A percentile compares a stretch with the other conserved stretches of the same genome.
Conservation (phyloP, 192 early-diverging fungal species). For the Pilobolus umbonatus region DNA sequence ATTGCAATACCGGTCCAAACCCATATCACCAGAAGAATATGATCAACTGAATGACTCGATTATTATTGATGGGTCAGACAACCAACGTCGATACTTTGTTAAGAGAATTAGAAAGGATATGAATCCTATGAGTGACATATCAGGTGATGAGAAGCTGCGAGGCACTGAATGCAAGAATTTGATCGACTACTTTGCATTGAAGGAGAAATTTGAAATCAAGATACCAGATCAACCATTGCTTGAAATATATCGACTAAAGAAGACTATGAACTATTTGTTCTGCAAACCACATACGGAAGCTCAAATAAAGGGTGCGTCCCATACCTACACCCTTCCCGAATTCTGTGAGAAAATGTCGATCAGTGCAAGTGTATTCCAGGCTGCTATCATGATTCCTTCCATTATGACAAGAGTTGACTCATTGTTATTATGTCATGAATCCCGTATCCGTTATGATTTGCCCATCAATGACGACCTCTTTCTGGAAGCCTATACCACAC, state of each 20-base stretch:
- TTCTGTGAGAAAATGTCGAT: conserved; percentile 33
- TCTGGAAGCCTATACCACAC: conserved; percentile 68
- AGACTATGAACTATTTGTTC: conserved; percentile 44
- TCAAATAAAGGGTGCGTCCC: conserved; percentile 20
- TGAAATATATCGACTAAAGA: conserved; percentile 31
- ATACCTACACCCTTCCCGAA: conserved; percentile 34
- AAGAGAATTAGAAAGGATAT: conserved; percentile 28
- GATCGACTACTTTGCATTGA: conserved; percentile 40
- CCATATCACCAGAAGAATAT: conserved; percentile 9
- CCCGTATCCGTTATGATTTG: conserved; percentile 38
- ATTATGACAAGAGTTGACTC: conserved; percentile 57
- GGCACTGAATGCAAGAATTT: conserved; percentile 32
- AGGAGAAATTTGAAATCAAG: conserved; percentile 3
- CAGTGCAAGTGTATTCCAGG: conserved; percentile 38
- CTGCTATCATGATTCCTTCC: conserved; percentile 53
- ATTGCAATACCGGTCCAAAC: neutral
- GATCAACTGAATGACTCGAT: conserved; percentile 23
- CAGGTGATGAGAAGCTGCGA: conserved; percentile 12
- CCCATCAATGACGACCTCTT: conserved; percentile 38
- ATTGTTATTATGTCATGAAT: conserved; percentile 44
- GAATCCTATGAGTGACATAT: conserved; percentile 23
- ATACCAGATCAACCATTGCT: conserved; percentile 35
- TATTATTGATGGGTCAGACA: conserved; percentile 38
- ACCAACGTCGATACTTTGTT: conserved; percentile 41
- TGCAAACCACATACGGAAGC: conserved; percentile 18